These are phyloP conservation scores for Malus sylvestris DNA, from an alignment of 306 rosid genomes.

Conservation along the genomic window DNA sequence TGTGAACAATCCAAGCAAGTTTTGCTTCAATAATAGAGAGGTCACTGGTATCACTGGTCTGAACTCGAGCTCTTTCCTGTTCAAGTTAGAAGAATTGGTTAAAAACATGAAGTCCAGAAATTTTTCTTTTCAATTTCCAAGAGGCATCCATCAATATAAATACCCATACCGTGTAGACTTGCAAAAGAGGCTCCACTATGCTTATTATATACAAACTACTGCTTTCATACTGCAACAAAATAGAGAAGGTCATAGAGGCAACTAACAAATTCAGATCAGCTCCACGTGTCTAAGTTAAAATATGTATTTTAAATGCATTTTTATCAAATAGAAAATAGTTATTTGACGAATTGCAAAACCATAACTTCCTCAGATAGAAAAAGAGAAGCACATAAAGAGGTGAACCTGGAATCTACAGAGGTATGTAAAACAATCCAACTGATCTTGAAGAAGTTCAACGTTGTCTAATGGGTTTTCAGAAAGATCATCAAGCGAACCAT, in stretches of 20 bases:
- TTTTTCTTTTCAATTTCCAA: not conserved
- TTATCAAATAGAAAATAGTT: not conserved
- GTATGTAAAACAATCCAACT: constrained; percentile 90
- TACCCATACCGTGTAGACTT: constrained; percentile 71
- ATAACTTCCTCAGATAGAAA: constrained; percentile 8
- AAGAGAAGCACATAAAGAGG: not conserved
- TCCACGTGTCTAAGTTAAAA: not conserved
- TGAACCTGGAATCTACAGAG: constrained; percentile 92
- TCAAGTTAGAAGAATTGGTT: constrained; percentile 27
- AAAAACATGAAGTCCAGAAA: constrained; percentile 12
- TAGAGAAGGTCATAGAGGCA: constrained; percentile 27
- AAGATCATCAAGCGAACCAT: constrained; percentile 82
- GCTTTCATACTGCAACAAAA: constrained; percentile 81
- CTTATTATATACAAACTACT: constrained; percentile 86
- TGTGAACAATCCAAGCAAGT: constrained; percentile 97
- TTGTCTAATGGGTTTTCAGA: constrained; percentile 97
- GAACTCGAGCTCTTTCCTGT: constrained; percentile 90
- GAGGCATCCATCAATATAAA: not conserved
- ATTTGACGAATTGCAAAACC: not conserved
- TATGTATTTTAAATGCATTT: not conserved
- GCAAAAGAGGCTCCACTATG: constrained; percentile 85
- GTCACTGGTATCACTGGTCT: constrained; percentile 62
- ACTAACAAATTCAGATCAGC: not conserved
- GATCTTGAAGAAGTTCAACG: constrained; percentile 98
- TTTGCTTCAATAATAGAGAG: constrained; percentile 78